Conservation (phyloP, 192 early-diverging fungal genomes). For the Anaeromyces robustus region DNA sequence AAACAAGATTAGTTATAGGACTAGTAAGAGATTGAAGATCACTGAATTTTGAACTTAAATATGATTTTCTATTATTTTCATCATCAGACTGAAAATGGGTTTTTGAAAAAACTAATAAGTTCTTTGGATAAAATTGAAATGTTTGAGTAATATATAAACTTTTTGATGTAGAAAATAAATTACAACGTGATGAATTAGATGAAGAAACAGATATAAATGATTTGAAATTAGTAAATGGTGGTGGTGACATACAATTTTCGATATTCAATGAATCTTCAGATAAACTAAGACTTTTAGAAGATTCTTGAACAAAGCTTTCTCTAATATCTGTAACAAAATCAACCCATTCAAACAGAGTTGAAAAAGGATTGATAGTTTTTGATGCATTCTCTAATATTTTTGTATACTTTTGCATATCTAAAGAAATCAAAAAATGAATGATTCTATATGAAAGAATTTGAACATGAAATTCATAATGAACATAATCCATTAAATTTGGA, state of each 20-base stretch:
- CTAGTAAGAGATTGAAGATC: background rate
- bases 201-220: background rate
- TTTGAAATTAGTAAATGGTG: background rate
- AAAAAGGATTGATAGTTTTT: background rate
- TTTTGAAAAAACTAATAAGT: background rate
- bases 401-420: background rate
- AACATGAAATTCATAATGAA: background rate
- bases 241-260: background rate
- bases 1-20: background rate
- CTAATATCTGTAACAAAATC: background rate
- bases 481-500: background rate
- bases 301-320: background rate
- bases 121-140: background rate
- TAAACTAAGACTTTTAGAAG: background rate
- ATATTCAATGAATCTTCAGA: background rate
- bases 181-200: background rate
- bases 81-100: background rate
- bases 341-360: background rate
- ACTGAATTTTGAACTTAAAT: background rate
- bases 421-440: background rate
- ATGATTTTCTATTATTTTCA: background rate
- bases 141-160: background rate
- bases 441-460: background rate
- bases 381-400: background rate
- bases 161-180: background rate